Base-by-base conservation (phyloP, 139 green algal species). In the Coelastrella sp. region DNA sequence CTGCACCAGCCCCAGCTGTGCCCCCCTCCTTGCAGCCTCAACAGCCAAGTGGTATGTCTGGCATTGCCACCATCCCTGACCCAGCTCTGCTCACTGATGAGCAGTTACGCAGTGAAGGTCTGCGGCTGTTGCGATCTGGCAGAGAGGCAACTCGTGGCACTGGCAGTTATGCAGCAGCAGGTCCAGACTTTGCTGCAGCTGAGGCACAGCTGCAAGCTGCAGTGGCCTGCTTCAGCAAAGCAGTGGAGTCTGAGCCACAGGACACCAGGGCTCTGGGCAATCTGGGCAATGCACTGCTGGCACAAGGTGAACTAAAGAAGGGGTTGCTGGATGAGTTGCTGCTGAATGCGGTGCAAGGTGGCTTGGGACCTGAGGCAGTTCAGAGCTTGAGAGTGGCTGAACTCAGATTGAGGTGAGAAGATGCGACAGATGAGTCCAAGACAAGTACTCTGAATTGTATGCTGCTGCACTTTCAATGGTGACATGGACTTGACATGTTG, bases 261-360 rank as follows among this genome's bases (percentile, higher is more conserved):
- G 82, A 87, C 51, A 77, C 40, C 5, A 27, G 82, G 27, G 83
- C 83, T 5, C 73, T 68, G n/a, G 83, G 83, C 0, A 88, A 88
- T 73, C 62, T 88, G 2, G 83, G 83, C 23, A 88, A 88, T 81
- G 83, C 73, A 8, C 73, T 88, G 72, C 62, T 88, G 32, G 83
- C 83, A 6, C 62, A 81, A 41, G 82, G 81, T 13, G 81, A 87
- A 67, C 40, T 87, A 53, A 80, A 87, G 71, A 48, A 50, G 40
- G 57, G 23, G 4, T 25, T 86, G 66, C 50, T 79, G 21, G 66
- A 57, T 27, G 80, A 86, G 80, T 50, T 86, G 80, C 50, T 23
- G 48, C 43, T 68, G 34, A 34, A 21, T 38, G 53, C 30, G 8
- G 40, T 23, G 40, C n/a, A 45, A 45, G 78, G 78, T 8, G 78